Evolutionary conservation across 768 basidiomycete species (phyloP).

Genomic region (Asterophora lycoperdoides): DNA sequence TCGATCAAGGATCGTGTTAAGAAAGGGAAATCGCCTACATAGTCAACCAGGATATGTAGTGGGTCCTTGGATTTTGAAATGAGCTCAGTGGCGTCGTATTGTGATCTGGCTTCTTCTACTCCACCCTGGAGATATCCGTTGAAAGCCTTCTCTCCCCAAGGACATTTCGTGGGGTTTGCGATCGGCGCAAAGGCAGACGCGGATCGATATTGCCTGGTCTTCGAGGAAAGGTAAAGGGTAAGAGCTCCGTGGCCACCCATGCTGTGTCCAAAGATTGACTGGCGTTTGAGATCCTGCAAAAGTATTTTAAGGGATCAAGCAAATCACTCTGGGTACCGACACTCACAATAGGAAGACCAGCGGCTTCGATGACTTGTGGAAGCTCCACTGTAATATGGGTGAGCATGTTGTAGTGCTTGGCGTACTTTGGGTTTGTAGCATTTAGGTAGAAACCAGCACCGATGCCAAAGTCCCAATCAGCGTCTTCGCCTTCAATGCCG

Average conservation of each 20-base stretch:
- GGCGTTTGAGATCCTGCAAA: conserved; percentile 68
- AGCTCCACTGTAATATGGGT: conserved; percentile 82
- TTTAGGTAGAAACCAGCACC: conserved; percentile 97
- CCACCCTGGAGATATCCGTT: conserved; percentile 77
- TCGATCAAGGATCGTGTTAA: background rate
- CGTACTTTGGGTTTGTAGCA: conserved; percentile 72
- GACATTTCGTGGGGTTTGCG: conserved; percentile 78
- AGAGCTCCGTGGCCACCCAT: conserved; percentile 98
- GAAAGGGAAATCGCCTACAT: conserved; percentile 43
- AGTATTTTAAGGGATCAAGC: background rate
- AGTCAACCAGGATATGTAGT: conserved; percentile 82
- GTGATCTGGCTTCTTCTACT: conserved; percentile 63
- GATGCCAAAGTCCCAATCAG: conserved; percentile 88
- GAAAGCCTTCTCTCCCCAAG: conserved; percentile 95
- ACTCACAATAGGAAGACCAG: conserved; percentile 74
- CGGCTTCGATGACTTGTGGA: conserved; percentile 69
- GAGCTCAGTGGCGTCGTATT: conserved; percentile 85
- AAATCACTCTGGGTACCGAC: background rate
- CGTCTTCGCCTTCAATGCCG: conserved; percentile 74
- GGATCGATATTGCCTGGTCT: conserved; percentile 70
- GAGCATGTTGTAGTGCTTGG: conserved; percentile 85
- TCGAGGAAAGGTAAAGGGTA: conserved; percentile 79
- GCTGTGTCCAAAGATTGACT: conserved; percentile 93
- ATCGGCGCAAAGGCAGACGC: conserved; percentile 88
- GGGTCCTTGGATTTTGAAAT: conserved; percentile 58